A percentile compares a stretch with the other conserved stretches of the same genome.
Evolutionary conservation across 1,284 basidiomycete genomes (phyloP).

Genomic region (Farysia itapuensis): DNA sequence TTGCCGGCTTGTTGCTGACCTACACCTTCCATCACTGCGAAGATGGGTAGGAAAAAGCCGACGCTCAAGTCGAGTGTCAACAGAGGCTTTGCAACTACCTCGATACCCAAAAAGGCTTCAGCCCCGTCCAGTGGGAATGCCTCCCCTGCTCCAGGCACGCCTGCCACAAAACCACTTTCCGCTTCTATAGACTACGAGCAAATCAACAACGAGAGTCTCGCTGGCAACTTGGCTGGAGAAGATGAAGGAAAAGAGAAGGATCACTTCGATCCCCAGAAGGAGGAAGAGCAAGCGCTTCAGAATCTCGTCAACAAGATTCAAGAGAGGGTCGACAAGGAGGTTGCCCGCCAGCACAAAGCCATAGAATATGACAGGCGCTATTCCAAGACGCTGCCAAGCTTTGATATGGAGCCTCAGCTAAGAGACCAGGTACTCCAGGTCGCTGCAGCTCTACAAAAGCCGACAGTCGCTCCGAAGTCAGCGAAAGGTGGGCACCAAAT

Average conservation of each 20-base stretch:
- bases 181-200: conserved; percentile 21
- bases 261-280: conserved; percentile 41
- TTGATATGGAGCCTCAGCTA: conserved; percentile 70
- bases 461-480: conserved; percentile 44
- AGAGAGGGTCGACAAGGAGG: conserved; percentile 86
- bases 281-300: conserved; percentile 56
- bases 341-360: conserved; percentile 70
- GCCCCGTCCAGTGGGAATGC: conserved; percentile 2
- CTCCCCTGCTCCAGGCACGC: conserved; percentile 3
- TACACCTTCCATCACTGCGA: too few species aligned
- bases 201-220: conserved; percentile 25
- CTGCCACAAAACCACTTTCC: background rate
- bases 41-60: conserved; percentile 55
- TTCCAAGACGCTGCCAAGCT: conserved; percentile 68
- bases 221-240: conserved; percentile 16
- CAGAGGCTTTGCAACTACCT: conserved; percentile 62
- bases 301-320: conserved; percentile 71
- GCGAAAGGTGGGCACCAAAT: background rate
- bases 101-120: conserved; percentile 74
- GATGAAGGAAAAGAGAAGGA: conserved; percentile 8
- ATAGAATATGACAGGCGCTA: conserved; percentile 82
- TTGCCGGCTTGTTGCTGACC: too few species aligned
- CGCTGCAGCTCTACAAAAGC: conserved; percentile 59
- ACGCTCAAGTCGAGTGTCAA: conserved; percentile 49
- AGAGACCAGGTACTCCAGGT: conserved; percentile 69